phyloP scores from a whole-genome alignment of 129 eudicot species.

The Tagetes patula region DNA sequence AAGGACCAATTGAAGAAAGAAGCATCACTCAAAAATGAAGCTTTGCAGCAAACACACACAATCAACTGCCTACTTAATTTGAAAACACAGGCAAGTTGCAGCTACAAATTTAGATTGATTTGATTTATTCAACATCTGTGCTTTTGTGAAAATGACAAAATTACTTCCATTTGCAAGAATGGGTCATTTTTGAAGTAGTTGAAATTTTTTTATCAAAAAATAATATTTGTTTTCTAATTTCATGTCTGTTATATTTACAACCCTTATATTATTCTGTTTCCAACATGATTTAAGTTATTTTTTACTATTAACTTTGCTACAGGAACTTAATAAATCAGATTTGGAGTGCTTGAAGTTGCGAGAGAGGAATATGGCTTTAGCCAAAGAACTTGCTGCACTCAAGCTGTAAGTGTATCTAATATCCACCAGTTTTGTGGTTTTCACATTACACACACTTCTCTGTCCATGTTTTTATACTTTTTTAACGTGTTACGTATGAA shows the following conservation, averaged over 20 bases:
- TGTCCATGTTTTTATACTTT: neutral
- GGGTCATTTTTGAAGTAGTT: neutral
- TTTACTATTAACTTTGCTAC: constrained; percentile 23
- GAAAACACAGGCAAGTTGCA: constrained; percentile 50
- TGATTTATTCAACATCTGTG: neutral
- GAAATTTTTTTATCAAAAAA: neutral
- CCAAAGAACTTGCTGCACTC: constrained; percentile 77
- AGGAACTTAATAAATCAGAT: constrained; percentile 71
- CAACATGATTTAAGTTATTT: neutral
- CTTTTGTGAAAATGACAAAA: neutral
- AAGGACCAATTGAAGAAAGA: constrained; percentile 65
- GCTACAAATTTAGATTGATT: neutral
- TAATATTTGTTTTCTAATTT: neutral
- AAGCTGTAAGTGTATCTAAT: constrained; percentile 55
- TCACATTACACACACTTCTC: neutral
- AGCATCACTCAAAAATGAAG: constrained; percentile 46
- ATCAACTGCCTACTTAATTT: constrained; percentile 47
- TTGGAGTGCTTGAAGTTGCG: constrained; percentile 53
- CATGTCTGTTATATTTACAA: neutral
- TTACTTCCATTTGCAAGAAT: neutral
- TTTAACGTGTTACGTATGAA: neutral
- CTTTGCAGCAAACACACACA: constrained; percentile 45
- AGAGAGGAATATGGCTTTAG: constrained; percentile 67
- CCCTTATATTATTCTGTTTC: neutral
- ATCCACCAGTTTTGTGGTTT: constrained; percentile 6